These are phyloP conservation scores for Mycena vitilis DNA, from an alignment of 768 basidiomycete species.

Conservation along the genomic window DNA sequence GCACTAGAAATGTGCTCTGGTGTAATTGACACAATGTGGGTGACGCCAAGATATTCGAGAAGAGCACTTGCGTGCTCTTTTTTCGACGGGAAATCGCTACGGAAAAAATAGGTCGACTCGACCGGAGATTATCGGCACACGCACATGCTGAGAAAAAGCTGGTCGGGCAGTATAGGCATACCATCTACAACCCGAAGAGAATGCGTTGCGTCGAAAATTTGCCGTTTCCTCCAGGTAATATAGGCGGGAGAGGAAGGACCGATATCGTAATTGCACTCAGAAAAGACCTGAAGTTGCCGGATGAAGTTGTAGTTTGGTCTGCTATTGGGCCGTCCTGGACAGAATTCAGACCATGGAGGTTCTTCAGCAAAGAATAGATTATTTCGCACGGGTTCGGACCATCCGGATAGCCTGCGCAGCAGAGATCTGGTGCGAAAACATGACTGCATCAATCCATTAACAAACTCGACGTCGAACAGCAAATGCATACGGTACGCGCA, in stretches of 20 bases:
- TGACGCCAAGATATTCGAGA: conserved; percentile 48
- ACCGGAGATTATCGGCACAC: conserved; percentile 40
- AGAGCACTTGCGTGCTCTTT: conserved; percentile 47
- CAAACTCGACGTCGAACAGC: neutral
- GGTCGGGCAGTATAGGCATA: conserved; percentile 47
- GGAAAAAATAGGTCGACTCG: neutral
- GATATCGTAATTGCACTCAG: conserved; percentile 48
- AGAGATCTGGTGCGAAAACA: conserved; percentile 48
- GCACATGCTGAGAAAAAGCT: conserved; percentile 52
- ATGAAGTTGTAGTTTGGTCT: conserved; percentile 57
- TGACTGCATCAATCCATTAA: conserved; percentile 39
- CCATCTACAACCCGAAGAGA: conserved; percentile 51
- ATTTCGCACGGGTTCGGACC: conserved; percentile 48
- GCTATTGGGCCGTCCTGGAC: conserved; percentile 50
- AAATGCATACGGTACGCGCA: conserved; percentile 52
- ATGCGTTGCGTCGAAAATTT: conserved; percentile 52
- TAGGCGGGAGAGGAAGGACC: conserved; percentile 47
- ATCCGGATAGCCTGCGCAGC: conserved; percentile 46
- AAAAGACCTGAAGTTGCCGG: conserved; percentile 52
- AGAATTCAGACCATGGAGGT: conserved; percentile 1
- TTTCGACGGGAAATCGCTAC: conserved; percentile 54
- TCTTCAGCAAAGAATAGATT: conserved; percentile 21
- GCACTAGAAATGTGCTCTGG: conserved; percentile 48
- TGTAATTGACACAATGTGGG: conserved; percentile 54
- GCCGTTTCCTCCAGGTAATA: conserved; percentile 52